These are phyloP conservation scores for Periconia sp. DNA, from an alignment of 2,329 filamentous ascomycete species.

Conservation along the genomic window DNA sequence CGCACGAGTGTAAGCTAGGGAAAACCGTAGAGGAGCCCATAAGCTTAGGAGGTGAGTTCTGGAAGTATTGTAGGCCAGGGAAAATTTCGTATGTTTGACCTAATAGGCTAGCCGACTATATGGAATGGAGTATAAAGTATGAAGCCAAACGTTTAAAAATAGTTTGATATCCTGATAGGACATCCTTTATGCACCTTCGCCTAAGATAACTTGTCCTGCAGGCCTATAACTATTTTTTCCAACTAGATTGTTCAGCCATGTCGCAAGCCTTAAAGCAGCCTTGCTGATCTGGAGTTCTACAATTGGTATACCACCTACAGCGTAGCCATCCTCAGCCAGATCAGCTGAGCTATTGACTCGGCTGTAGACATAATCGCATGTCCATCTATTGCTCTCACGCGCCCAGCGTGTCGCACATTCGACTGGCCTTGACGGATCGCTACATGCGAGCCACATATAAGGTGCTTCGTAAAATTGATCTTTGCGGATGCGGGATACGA, in stretches of 20 bases:
- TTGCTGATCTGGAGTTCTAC: constrained; percentile 51
- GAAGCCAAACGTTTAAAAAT: no score
- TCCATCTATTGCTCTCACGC: constrained; percentile 47
- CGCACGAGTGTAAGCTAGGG: no score
- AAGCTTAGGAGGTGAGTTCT: no score
- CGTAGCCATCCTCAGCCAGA: constrained; percentile 45
- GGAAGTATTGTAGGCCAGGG: no score
- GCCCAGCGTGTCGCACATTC: constrained; percentile 47
- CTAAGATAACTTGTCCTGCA: no score
- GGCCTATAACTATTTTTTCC: constrained; percentile 10
- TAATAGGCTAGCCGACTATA: no score
- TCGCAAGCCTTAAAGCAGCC: constrained; percentile 45
- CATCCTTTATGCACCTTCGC: no score
- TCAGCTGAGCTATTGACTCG: constrained; percentile 38
- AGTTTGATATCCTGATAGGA: no score
- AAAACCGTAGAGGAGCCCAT: no score
- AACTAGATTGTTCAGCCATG: constrained; percentile 48
- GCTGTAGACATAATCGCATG: constrained; percentile 48
- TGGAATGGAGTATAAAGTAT: no score
- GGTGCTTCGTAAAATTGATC: constrained; percentile 45
- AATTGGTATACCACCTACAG: constrained; percentile 45
- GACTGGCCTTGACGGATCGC: constrained; percentile 36
- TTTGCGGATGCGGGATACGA: constrained; percentile 43
- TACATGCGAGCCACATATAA: constrained; percentile 45
- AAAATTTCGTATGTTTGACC: no score